Evolutionary conservation across 805 yeast species (phyloP), one percentile per base, ranked within the genome.

Genomic region (Naumovozyma dairenensis): DNA sequence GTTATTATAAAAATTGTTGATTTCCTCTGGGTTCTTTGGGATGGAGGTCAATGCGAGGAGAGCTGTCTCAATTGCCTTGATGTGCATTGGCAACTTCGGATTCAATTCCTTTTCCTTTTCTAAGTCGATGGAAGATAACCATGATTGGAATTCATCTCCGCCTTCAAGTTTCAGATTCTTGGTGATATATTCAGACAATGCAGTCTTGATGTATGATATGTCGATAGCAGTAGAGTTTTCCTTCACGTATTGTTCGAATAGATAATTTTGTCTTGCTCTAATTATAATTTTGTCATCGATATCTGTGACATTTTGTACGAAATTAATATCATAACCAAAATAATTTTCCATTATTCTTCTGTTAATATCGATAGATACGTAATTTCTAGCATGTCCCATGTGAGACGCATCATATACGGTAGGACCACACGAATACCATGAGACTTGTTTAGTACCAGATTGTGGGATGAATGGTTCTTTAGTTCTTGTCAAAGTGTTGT

Each of bases 341-440:
- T 85, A 89, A 58, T 89, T 84, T 57, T 80, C 85, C 44, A 92
- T 56, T 32, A 92, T 72, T 46, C 98, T 72, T 57, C 98, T 76
- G 55, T 86, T 82, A 54, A 92, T 85, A 58, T 92, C 98, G 34
- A 82, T 83, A 7, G 95, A 75, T 32, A 92, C 97, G 52, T 92
- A 92, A 62, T 92, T 92, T 59, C 98, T 71, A 10, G 98, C 98
- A 58, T 92, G 98, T 16, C 98, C 98, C 96, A 92, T 86, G 55
- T 92, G 98, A 33, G 87, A 74, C 21, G 92, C 76, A 60, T 92
- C 95, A 54, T 92, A 92, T 12, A 92, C 98, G 0, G 98, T 92
- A 9, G 98, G 98, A 5, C 98, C 98, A 70, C 98, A 92, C 37
- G 86, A 82, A 64, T 92, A 92, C 98, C 98, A 92, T 1, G 86